phyloP scores from a whole-genome alignment of 352 stramenopile species.

The Phytophthora sp. region DNA sequence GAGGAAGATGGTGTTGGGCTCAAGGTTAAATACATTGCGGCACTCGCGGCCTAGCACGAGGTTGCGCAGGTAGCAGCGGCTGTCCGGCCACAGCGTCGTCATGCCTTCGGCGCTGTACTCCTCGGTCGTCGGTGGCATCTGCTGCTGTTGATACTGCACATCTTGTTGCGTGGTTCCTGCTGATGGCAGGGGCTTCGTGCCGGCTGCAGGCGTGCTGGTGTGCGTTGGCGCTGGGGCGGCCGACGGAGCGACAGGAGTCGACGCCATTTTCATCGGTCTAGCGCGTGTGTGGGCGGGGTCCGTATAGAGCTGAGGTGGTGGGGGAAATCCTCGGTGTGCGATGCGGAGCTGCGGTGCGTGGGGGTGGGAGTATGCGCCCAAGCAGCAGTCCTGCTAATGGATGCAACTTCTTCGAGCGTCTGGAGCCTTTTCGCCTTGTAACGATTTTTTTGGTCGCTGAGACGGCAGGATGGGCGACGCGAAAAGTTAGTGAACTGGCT shows the following conservation, averaged over 20 bases:
- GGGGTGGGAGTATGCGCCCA: background rate
- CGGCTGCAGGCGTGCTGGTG: slow-evolving; percentile 7
- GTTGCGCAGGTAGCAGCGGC: slow-evolving; percentile 63
- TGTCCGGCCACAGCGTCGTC: slow-evolving; percentile 75
- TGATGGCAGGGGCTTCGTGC: slow-evolving; percentile 9
- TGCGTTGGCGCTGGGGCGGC: slow-evolving; percentile 18
- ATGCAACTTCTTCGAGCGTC: too few relatives aligned
- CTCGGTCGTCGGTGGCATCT: background rate
- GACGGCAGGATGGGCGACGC: background rate
- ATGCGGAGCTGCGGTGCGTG: background rate
- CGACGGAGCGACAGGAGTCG: slow-evolving; percentile 27
- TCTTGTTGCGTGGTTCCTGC: slow-evolving; percentile 18
- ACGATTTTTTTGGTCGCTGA: background rate
- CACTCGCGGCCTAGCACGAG: slow-evolving; percentile 69
- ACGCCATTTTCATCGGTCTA: slow-evolving; percentile 40
- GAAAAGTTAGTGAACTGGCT: slow-evolving; percentile 10
- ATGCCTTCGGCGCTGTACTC: slow-evolving; percentile 41
- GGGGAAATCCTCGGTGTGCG: background rate
- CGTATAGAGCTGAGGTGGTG: background rate
- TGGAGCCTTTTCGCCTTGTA: slow-evolving; percentile 31
- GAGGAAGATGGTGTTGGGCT: slow-evolving; percentile 79
- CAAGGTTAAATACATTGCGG: slow-evolving; percentile 80
- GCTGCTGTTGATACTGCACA: slow-evolving; percentile 36
- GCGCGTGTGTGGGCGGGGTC: background rate
- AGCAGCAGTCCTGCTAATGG: slow-evolving; percentile 1